Evolutionary conservation across 2,329 filamentous ascomycete genomes (phyloP).

Genomic region (Claviceps sp.): DNA sequence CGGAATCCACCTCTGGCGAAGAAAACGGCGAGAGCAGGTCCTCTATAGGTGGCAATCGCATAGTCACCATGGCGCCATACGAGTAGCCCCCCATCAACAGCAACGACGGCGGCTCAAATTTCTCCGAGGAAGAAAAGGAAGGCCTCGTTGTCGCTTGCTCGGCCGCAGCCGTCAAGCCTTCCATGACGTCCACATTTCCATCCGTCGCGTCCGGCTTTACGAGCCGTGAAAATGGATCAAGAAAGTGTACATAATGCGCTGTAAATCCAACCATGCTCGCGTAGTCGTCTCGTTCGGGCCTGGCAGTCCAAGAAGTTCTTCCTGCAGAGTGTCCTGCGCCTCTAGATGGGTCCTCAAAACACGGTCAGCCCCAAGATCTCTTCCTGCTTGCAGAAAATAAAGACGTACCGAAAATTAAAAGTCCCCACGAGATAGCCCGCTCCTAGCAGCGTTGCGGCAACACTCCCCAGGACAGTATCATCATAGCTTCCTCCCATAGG

Average conservation of each 20-base stretch:
- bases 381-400: background rate
- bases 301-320: slow-evolving; percentile 76
- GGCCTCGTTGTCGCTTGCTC: background rate
- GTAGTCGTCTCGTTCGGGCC: slow-evolving; percentile 71
- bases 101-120: slow-evolving; percentile 17
- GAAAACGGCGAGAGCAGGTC: slow-evolving; percentile 48
- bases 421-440: slow-evolving; percentile 66
- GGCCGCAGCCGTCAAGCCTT: background rate
- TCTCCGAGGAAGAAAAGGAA: background rate
- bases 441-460: slow-evolving; percentile 51
- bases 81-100: slow-evolving; percentile 71
- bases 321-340: slow-evolving; percentile 65
- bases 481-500: slow-evolving; percentile 76
- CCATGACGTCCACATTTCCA: background rate
- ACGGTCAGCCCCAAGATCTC: background rate
- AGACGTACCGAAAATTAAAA: slow-evolving; percentile 74
- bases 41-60: slow-evolving; percentile 51
- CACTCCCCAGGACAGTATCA: slow-evolving; percentile 60
- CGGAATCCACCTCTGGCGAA: slow-evolving; percentile 36
- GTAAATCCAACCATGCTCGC: slow-evolving; percentile 71
- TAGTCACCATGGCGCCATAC: slow-evolving; percentile 75
- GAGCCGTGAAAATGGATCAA: slow-evolving; percentile 27
- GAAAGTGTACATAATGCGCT: slow-evolving; percentile 53
- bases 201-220: background rate
- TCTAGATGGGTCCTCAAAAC: slow-evolving; percentile 29